Evolutionary conservation across 768 basidiomycete species (phyloP).

Genomic region (Boletellus ananas): DNA sequence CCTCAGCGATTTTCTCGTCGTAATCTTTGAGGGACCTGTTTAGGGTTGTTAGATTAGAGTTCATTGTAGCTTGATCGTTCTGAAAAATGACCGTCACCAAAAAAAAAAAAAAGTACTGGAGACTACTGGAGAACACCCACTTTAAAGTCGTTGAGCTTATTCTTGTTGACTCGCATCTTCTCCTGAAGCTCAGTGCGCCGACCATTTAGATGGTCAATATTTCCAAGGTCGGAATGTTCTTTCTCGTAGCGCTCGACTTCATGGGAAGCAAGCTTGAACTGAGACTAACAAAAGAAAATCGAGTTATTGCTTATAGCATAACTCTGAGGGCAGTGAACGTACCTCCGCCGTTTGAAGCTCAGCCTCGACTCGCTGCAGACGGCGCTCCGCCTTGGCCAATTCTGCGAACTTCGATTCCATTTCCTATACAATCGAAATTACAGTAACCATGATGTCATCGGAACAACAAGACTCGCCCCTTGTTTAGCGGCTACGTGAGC

Average conservation of each 20-base stretch:
- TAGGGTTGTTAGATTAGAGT: conserved; percentile 34
- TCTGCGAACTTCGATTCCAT: conserved; percentile 40
- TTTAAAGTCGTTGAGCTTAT: conserved; percentile 38
- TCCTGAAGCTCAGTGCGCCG: conserved; percentile 33
- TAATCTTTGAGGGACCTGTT: conserved; percentile 33
- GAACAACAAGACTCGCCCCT: conserved; percentile 39
- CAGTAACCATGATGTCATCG: neutral
- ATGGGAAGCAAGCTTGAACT: conserved; percentile 32
- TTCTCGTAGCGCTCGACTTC: conserved; percentile 38
- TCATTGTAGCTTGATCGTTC: conserved; percentile 52
- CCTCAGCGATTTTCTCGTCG: conserved; percentile 48
- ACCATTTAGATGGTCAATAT: conserved; percentile 43
- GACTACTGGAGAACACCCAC: conserved; percentile 32
- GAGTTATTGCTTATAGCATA: neutral
- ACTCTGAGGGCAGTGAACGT: neutral
- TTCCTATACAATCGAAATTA: conserved; percentile 32
- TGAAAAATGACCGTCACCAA: conserved; percentile 23
- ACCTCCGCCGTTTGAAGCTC: conserved; percentile 41
- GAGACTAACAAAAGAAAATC: conserved; percentile 23
- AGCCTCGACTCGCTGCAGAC: conserved; percentile 38
- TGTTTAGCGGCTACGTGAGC: conserved; percentile 74
- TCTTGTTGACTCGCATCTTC: conserved; percentile 46
- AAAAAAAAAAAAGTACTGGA: conserved; percentile 2
- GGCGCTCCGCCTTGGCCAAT: conserved; percentile 36
- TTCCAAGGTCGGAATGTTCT: conserved; percentile 40